These are phyloP conservation scores for Cordyceps farinosa DNA, from an alignment of 2,329 filamentous ascomycete genomes.

Conservation along the genomic window DNA sequence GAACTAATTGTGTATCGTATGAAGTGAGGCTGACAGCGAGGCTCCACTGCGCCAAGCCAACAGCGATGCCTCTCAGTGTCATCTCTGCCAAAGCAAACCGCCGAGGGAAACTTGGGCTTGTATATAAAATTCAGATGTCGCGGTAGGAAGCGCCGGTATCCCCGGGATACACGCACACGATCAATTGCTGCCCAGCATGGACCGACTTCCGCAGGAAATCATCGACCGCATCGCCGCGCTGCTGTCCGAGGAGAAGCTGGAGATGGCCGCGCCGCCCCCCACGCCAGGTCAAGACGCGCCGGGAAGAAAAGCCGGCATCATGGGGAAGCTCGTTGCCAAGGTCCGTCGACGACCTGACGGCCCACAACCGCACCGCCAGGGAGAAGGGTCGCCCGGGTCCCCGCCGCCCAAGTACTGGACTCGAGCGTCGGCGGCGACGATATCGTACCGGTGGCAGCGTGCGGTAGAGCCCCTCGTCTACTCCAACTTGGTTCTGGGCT, in stretches of 20 bases:
- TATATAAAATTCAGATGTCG: not conserved
- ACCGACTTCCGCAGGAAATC: constrained; percentile 9
- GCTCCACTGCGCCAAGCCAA: constrained; percentile 2
- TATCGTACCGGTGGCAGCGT: not conserved
- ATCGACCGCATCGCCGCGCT: constrained; percentile 11
- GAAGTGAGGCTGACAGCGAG: not conserved
- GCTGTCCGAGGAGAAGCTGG: not conserved
- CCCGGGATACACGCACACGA: not conserved
- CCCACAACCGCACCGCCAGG: not conserved
- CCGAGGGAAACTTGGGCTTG: not conserved
- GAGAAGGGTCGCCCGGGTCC: not conserved
- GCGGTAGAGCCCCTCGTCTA: constrained; percentile 11
- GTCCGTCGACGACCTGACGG: not conserved
- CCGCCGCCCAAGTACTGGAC: not conserved
- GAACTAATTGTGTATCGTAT: not conserved
- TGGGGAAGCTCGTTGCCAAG: not conserved
- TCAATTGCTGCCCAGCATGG: not conserved
- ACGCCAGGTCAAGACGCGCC: not conserved
- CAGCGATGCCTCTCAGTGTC: not conserved
- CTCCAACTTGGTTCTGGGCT: not conserved
- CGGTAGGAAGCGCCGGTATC: no score
- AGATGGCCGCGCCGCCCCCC: not conserved
- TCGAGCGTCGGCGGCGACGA: not conserved
- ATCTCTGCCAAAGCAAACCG: not conserved
- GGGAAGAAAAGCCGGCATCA: not conserved